phyloP scores from a whole-genome alignment of 164 flowering plant genomes.

The Aristolochia contorta region DNA sequence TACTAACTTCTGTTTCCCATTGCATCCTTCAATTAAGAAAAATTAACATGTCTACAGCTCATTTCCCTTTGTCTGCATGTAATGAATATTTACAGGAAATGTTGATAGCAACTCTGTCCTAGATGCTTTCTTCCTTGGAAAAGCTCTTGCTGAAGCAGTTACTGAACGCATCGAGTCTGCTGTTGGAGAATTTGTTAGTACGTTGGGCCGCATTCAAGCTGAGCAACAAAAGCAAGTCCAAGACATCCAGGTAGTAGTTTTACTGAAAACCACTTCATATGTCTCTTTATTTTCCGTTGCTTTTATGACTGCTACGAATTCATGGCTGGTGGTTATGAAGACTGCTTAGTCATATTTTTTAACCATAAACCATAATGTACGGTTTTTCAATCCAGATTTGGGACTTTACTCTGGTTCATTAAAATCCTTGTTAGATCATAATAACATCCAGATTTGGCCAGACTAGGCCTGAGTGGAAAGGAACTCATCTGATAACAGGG shows the following conservation, averaged over 20 bases:
- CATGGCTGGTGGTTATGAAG: too few relatives aligned
- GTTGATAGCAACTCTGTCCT: constrained; percentile 48
- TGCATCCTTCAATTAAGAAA: too few relatives aligned
- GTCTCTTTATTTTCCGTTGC: not conserved
- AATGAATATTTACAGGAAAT: constrained; percentile 38
- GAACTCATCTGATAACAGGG: too few relatives aligned
- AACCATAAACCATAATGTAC: not conserved
- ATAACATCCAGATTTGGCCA: too few relatives aligned
- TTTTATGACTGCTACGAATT: not conserved
- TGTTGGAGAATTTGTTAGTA: constrained; percentile 72
- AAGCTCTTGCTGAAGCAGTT: constrained; percentile 79
- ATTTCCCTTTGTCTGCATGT: not conserved
- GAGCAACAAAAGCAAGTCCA: constrained; percentile 79
- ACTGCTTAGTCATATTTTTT: not conserved
- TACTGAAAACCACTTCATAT: not conserved
- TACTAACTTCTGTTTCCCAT: too few relatives aligned
- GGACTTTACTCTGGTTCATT: too few relatives aligned
- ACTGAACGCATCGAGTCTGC: constrained; percentile 71
- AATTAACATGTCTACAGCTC: too few relatives aligned
- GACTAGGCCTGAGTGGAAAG: too few relatives aligned
- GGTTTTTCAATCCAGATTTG: too few relatives aligned
- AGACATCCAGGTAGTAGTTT: constrained; percentile 59
- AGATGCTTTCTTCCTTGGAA: constrained; percentile 92
- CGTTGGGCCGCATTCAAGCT: constrained; percentile 76
- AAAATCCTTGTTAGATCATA: too few relatives aligned